Conservation (phyloP, 441 rosid species). For the Macaranga tanarius region DNA sequence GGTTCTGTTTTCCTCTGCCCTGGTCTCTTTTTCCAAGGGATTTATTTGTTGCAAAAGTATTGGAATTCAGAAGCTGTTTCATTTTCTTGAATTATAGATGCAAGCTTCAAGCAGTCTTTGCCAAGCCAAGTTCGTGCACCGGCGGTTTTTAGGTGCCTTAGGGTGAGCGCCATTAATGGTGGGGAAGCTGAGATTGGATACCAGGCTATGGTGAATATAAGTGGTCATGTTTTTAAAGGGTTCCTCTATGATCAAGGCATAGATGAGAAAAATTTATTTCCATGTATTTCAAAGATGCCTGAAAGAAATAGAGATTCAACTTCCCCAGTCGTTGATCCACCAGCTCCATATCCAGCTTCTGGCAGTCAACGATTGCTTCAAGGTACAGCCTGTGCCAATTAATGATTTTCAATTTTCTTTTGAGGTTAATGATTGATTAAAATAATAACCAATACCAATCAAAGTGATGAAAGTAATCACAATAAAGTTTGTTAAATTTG, state of each 20-base stretch:
- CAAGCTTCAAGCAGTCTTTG: conserved; percentile 52
- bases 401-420: background rate
- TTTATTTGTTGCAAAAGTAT: background rate
- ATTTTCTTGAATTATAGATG: conserved; percentile 32
- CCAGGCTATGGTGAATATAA: conserved; percentile 81
- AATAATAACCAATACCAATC: background rate
- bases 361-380: conserved; percentile 30
- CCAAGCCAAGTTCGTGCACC: conserved; percentile 80
- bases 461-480: background rate
- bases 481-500: background rate
- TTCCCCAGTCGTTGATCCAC: conserved; percentile 33
- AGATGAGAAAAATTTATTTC: conserved; percentile 46
- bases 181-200: conserved; percentile 84
- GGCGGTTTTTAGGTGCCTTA: conserved; percentile 85
- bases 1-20: conserved; percentile 12
- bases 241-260: conserved; percentile 81
- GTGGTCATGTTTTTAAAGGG: conserved; percentile 89
- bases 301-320: conserved; percentile 32
- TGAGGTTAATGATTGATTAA: background rate
- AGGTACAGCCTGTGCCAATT: conserved; percentile 27
- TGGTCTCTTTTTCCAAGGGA: background rate
- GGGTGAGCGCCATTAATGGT: conserved; percentile 72
- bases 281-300: conserved; percentile 34
- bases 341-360: conserved; percentile 30
- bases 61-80: background rate